Evolutionary conservation across 176 grass and related monocot genomes (phyloP).

Genomic region (Musa itinerans): DNA sequence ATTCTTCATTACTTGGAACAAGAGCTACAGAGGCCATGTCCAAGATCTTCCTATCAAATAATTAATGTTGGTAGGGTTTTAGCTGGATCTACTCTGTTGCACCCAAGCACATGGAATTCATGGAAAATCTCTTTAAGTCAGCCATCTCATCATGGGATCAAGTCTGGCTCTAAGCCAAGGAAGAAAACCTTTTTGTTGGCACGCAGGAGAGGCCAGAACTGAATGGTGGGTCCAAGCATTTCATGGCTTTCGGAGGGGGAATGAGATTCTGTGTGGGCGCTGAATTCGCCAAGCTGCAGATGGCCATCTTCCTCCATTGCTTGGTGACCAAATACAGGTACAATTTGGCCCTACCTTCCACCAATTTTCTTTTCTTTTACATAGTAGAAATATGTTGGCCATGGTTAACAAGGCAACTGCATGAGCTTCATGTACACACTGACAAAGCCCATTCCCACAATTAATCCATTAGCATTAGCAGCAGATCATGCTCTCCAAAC

Average conservation of each 20-base stretch:
- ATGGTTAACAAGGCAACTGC: too few species aligned
- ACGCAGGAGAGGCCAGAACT: conserved; percentile 38
- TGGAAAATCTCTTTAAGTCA: neutral
- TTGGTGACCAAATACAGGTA: conserved; percentile 83
- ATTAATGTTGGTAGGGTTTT: too few species aligned
- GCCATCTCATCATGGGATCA: neutral
- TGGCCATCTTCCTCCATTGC: conserved; percentile 69
- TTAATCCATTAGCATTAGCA: too few species aligned
- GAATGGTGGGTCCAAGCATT: conserved; percentile 49
- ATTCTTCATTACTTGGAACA: too few species aligned
- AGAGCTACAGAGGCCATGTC: too few species aligned
- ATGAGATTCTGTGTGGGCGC: conserved; percentile 65
- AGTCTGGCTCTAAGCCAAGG: too few species aligned
- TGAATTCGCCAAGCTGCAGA: conserved; percentile 54
- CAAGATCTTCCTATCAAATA: too few species aligned
- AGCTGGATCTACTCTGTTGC: too few species aligned
- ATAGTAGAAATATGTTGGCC: neutral
- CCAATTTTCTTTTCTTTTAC: neutral
- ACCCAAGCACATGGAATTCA: too few species aligned
- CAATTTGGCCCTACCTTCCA: neutral
- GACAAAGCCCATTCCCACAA: too few species aligned
- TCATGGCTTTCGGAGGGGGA: conserved; percentile 75
- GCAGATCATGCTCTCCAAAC: too few species aligned
- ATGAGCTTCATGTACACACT: too few species aligned
- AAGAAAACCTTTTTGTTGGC: neutral